These are phyloP conservation scores for Malus asiatica DNA, from an alignment of 306 rosid species.

Conservation along the genomic window DNA sequence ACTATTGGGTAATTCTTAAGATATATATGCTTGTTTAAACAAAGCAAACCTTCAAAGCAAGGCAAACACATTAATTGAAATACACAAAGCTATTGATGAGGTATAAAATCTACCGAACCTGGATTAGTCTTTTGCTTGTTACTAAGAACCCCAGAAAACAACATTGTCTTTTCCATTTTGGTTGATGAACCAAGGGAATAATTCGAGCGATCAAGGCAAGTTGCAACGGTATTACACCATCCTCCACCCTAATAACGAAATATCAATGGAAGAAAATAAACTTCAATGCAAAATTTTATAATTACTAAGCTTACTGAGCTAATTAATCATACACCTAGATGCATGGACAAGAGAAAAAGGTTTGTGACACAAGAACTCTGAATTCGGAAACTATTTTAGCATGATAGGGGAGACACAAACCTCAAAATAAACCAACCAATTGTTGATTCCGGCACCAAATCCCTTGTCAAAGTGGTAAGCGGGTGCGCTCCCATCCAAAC, in stretches of 20 bases:
- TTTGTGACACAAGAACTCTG: background rate
- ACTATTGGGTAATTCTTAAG: no score
- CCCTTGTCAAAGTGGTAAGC: slow-evolving; percentile 83
- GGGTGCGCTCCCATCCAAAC: slow-evolving; percentile 94
- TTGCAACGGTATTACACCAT: slow-evolving; percentile 89
- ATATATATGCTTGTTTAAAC: background rate
- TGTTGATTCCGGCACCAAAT: slow-evolving; percentile 63
- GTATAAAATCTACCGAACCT: slow-evolving; percentile 33
- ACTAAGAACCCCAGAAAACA: slow-evolving; percentile 66
- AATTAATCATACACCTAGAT: no score
- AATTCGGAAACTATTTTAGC: no score
- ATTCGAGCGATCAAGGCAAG: slow-evolving; percentile 65
- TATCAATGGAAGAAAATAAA: background rate
- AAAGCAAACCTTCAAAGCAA: no score
- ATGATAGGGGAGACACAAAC: slow-evolving; percentile 35
- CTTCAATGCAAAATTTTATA: background rate
- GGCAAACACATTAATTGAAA: no score
- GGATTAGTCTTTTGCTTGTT: slow-evolving; percentile 53
- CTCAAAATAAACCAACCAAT: slow-evolving; percentile 81
- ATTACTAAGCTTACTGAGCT: no score
- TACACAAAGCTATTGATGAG: background rate
- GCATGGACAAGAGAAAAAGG: background rate
- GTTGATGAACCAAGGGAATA: slow-evolving; percentile 76
- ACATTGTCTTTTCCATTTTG: slow-evolving; percentile 51
- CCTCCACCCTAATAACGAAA: slow-evolving; percentile 73